A percentile compares a stretch with the other conserved stretches of the same genome.
These are phyloP conservation scores for Apodospora peruviana DNA, from an alignment of 495 filamentous ascomycete genomes.

Conservation along the genomic window DNA sequence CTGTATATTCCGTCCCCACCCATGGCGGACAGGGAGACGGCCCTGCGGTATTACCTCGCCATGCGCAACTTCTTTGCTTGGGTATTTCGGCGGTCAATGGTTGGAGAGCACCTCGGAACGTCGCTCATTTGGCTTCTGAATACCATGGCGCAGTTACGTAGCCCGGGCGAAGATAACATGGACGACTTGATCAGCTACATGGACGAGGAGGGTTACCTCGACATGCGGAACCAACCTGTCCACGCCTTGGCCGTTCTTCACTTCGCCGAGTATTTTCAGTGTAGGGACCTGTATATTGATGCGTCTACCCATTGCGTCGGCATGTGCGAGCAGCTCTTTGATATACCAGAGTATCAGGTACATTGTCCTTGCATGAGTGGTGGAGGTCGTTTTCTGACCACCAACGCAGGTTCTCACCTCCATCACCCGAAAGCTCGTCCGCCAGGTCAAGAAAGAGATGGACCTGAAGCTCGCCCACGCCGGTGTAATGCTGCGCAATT, in stretches of 20 bases:
- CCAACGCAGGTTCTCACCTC: slow-evolving; percentile 44
- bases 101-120: slow-evolving; percentile 52
- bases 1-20: slow-evolving; percentile 59
- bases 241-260: slow-evolving; percentile 55
- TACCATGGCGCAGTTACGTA: slow-evolving; percentile 52
- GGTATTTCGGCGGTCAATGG: slow-evolving; percentile 53
- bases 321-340: slow-evolving; percentile 52
- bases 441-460: slow-evolving; percentile 56
- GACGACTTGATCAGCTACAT: slow-evolving; percentile 51
- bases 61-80: slow-evolving; percentile 68
- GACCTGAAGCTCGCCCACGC: slow-evolving; percentile 48
- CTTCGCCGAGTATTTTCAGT: slow-evolving; percentile 54
- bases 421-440: slow-evolving; percentile 53
- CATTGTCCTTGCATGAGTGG: slow-evolving; percentile 5
- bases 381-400: background rate
- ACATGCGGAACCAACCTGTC: slow-evolving; percentile 52
- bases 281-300: slow-evolving; percentile 54
- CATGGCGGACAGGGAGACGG: slow-evolving; percentile 39
- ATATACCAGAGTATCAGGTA: slow-evolving; percentile 52
- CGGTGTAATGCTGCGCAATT: slow-evolving; percentile 43
- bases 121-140: slow-evolving; percentile 52
- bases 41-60: slow-evolving; percentile 52
- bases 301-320: slow-evolving; percentile 64
- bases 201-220: slow-evolving; percentile 55
- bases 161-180: slow-evolving; percentile 39